Percentiles rank a stretch among this genome's conserved stretches.
These are phyloP conservation scores for Botryotinia calthae DNA, from an alignment of 2,329 filamentous ascomycete species.

Conservation along the genomic window DNA sequence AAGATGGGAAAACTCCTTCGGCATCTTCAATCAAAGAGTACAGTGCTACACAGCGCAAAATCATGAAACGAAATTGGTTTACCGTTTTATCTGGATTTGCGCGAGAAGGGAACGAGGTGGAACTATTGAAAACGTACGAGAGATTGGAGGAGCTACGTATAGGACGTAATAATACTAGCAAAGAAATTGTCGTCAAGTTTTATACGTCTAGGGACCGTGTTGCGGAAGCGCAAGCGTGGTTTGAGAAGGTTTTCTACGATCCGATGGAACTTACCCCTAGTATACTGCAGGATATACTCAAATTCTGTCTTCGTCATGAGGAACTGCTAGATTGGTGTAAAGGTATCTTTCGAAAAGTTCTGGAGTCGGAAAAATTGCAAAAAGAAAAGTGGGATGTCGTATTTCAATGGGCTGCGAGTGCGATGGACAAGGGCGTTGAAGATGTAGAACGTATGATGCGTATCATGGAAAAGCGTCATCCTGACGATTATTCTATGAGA, in stretches of 20 bases:
- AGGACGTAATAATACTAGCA: slow-evolving; percentile 46
- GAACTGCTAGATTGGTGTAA: slow-evolving; percentile 60
- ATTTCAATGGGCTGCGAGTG: slow-evolving; percentile 71
- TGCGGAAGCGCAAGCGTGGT: slow-evolving; percentile 66
- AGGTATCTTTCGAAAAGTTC: slow-evolving; percentile 50
- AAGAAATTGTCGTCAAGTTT: slow-evolving; percentile 58
- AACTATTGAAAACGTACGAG: slow-evolving; percentile 55
- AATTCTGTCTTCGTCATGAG: slow-evolving; percentile 56
- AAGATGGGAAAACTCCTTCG: not conserved
- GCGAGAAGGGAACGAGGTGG: slow-evolving; percentile 54
- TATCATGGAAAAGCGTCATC: slow-evolving; percentile 56
- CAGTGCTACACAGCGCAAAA: slow-evolving; percentile 25
- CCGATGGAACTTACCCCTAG: not conserved
- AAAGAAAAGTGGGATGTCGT: slow-evolving; percentile 68
- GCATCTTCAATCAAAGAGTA: not conserved
- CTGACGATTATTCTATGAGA: slow-evolving; percentile 46
- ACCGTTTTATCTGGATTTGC: slow-evolving; percentile 60
- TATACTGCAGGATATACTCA: slow-evolving; percentile 53
- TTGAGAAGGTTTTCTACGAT: slow-evolving; percentile 46
- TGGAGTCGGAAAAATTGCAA: slow-evolving; percentile 43
- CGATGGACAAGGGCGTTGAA: slow-evolving; percentile 66
- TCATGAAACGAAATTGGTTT: slow-evolving; percentile 43
- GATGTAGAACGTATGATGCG: slow-evolving; percentile 72
- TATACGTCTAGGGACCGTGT: slow-evolving; percentile 59
- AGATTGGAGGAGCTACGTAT: slow-evolving; percentile 50